These are phyloP conservation scores for Stephanodiscus triporus DNA, from an alignment of 108 stramenopile species.

Conservation along the genomic window DNA sequence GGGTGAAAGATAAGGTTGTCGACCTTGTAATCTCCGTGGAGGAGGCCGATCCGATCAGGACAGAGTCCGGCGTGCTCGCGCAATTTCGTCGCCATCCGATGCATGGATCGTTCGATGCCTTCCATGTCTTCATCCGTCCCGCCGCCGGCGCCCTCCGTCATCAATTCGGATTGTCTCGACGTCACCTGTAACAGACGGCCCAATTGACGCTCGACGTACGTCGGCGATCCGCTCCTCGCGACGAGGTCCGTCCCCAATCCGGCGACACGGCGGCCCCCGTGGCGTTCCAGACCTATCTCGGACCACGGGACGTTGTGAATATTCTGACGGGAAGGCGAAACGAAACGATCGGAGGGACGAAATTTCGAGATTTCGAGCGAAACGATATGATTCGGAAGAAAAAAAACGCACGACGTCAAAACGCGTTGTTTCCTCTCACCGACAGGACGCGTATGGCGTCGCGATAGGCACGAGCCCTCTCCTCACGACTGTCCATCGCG, in stretches of 20 bases:
- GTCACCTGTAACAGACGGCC: constrained; percentile 71
- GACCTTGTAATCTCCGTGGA: constrained; percentile 97
- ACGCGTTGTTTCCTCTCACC: not conserved
- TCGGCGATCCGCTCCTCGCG: too few relatives aligned
- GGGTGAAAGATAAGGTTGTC: constrained; percentile 97
- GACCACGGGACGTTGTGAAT: constrained; percentile 64
- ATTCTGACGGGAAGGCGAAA: constrained; percentile 18
- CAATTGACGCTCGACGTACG: constrained; percentile 74
- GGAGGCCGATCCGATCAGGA: constrained; percentile 63
- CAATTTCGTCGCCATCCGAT: constrained; percentile 56
- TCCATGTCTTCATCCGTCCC: constrained; percentile 9
- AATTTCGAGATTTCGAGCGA: too few relatives aligned
- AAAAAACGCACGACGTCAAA: not conserved
- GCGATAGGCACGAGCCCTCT: constrained; percentile 69
- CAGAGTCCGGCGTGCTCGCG: constrained; percentile 45
- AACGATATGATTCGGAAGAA: too few relatives aligned
- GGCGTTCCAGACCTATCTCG: constrained; percentile 69
- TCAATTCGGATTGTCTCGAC: constrained; percentile 66
- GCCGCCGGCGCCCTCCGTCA: constrained; percentile 10
- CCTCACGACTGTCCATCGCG: constrained; percentile 34
- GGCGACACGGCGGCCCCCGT: constrained; percentile 64
- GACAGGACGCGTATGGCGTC: constrained; percentile 81
- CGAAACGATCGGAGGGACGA: not conserved
- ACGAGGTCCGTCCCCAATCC: too few relatives aligned
- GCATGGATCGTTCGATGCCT: constrained; percentile 29